A percentile compares a stretch with the other conserved stretches of the same genome.
These are phyloP conservation scores for Podospora fimiseda DNA, from an alignment of 495 filamentous ascomycete genomes.

Conservation along the genomic window DNA sequence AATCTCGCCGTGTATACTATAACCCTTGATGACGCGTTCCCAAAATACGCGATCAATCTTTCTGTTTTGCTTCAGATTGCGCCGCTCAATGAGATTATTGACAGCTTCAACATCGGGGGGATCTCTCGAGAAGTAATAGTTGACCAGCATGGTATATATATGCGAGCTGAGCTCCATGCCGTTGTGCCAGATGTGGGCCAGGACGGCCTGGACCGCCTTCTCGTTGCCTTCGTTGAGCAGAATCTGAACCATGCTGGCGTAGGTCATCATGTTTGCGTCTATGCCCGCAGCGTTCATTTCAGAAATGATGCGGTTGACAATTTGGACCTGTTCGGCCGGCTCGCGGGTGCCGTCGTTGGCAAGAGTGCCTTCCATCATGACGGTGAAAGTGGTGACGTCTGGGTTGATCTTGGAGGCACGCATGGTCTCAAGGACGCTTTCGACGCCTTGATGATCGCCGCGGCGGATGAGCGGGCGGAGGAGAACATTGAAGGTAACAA, in stretches of 20 bases:
- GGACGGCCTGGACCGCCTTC: conserved; percentile 49
- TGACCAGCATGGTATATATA: conserved; percentile 65
- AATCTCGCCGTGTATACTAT: conserved; percentile 43
- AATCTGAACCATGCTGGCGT: conserved; percentile 56
- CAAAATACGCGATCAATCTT: conserved; percentile 57
- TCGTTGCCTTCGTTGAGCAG: conserved; percentile 44
- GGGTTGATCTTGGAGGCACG: conserved; percentile 22
- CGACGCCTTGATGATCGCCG: conserved; percentile 29
- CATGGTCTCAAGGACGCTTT: conserved; percentile 40
- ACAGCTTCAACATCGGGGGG: conserved; percentile 54
- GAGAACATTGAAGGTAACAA: conserved; percentile 63
- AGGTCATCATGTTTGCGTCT: conserved; percentile 49
- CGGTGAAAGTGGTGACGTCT: conserved; percentile 38
- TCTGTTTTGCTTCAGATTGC: conserved; percentile 28
- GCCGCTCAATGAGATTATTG: conserved; percentile 44
- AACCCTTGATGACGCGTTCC: conserved; percentile 61
- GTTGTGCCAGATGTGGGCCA: conserved; percentile 50
- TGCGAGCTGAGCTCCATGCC: conserved; percentile 49
- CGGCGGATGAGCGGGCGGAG: conserved; percentile 49
- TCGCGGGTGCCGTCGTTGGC: conserved; percentile 11
- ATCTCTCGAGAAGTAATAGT: conserved; percentile 54
- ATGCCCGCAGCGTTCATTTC: conserved; percentile 51
- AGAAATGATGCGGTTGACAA: conserved; percentile 37
- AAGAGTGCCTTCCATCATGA: conserved; percentile 37
- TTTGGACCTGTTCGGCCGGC: conserved; percentile 25